phyloP scores from a whole-genome alignment of 768 basidiomycete species.

The Pleurotus salmoneostramineus region DNA sequence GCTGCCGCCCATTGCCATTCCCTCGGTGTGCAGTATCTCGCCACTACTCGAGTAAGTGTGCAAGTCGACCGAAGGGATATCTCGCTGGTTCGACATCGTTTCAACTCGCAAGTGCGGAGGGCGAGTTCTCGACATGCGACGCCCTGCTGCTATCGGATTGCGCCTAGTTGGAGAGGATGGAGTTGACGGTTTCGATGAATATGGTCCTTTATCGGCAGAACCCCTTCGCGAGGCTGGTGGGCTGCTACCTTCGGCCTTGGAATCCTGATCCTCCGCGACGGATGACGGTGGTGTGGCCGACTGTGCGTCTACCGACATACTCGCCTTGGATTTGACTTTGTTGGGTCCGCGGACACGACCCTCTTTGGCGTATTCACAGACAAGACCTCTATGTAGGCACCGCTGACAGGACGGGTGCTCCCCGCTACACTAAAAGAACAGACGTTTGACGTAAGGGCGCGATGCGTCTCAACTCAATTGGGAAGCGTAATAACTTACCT shows the following conservation, averaged over 20 bases:
- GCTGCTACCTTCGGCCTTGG: neutral
- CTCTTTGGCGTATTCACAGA: constrained; percentile 67
- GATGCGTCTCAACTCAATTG: constrained; percentile 1
- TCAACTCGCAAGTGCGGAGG: constrained; percentile 27
- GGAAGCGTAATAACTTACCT: constrained; percentile 37
- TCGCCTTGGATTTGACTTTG: constrained; percentile 38
- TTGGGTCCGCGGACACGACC: constrained; percentile 61
- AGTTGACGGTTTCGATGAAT: constrained; percentile 1
- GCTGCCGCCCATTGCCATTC: neutral
- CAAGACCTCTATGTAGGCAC: constrained; percentile 52
- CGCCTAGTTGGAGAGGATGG: constrained; percentile 7
- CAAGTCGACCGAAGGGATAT: neutral
- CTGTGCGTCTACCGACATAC: constrained; percentile 9
- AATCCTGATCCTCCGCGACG: constrained; percentile 9
- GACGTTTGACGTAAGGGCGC: neutral
- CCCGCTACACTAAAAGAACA: constrained; percentile 56
- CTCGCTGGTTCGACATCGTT: constrained; percentile 13
- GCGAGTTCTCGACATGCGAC: constrained; percentile 21
- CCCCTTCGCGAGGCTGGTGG: neutral
- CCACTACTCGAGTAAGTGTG: neutral
- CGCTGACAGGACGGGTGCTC: constrained; percentile 68
- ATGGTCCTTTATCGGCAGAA: neutral
- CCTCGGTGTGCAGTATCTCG: neutral
- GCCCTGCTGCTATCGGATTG: constrained; percentile 18
- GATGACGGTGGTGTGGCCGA: constrained; percentile 12